A percentile compares a stretch with the other conserved stretches of the same genome.
phyloP scores from a whole-genome alignment of 495 filamentous ascomycete species.

The Xylaria grammica region DNA sequence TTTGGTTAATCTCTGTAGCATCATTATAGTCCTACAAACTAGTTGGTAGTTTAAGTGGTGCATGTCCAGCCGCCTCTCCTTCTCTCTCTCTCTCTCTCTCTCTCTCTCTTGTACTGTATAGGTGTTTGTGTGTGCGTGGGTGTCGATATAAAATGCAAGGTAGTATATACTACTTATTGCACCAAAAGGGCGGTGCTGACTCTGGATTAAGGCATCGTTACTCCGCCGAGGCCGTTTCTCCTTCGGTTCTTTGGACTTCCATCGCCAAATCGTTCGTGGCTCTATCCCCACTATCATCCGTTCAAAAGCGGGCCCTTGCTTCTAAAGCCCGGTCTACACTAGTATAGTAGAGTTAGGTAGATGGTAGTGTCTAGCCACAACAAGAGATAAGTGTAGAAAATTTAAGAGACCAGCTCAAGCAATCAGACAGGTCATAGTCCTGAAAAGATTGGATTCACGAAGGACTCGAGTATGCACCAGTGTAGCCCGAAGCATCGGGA shows the following conservation, averaged over 20 bases:
- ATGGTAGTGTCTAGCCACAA: no score
- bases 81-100: no score
- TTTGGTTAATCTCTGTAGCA: no score
- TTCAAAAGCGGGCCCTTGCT: slow-evolving; percentile 26
- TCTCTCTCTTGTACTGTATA: background rate
- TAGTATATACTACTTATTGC: background rate
- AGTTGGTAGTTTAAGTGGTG: no score
- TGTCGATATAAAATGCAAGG: background rate
- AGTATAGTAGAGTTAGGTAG: background rate
- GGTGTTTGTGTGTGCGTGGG: background rate
- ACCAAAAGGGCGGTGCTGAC: slow-evolving; percentile 5
- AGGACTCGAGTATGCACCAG: background rate
- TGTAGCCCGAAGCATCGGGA: background rate
- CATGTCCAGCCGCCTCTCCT: no score
- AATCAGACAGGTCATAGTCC: background rate
- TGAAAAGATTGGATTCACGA: background rate
- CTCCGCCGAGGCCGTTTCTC: background rate
- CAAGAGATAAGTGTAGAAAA: no score
- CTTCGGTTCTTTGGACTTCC: slow-evolving; percentile 37
- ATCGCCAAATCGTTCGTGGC: slow-evolving; percentile 24
- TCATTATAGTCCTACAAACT: no score
- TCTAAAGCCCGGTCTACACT: slow-evolving; percentile 16
- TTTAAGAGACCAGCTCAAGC: background rate
- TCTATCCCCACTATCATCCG: slow-evolving; percentile 35
- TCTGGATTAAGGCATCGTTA: slow-evolving; percentile 4